A percentile compares a stretch with the other conserved stretches of the same genome.
phyloP scores from a whole-genome alignment of 2,329 filamentous ascomycete genomes.

The Chrysosporium queenslandicum region DNA sequence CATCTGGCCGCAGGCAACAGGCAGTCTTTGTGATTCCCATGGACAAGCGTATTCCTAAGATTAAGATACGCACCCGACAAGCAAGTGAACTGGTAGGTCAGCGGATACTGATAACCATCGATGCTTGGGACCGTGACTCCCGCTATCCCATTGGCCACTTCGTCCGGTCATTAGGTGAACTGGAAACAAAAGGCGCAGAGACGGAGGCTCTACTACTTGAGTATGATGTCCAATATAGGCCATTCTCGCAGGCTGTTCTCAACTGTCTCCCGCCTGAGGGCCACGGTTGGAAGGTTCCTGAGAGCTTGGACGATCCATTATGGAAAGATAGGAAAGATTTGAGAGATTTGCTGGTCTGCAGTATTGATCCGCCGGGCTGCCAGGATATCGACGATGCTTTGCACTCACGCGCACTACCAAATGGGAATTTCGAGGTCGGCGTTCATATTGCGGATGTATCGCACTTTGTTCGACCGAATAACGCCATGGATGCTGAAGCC shows the following conservation, averaged over 20 bases:
- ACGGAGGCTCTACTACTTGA: conserved; percentile 90
- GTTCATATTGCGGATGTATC: conserved; percentile 99
- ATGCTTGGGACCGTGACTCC: conserved; percentile 89
- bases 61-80: conserved; percentile 82
- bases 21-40: conserved; percentile 93
- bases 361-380: conserved; percentile 90
- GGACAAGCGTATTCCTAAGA: conserved; percentile 97
- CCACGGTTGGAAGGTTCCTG: conserved; percentile 85
- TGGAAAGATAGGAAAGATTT: conserved; percentile 82
- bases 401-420: conserved; percentile 72
- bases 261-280: conserved; percentile 88
- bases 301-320: conserved; percentile 66
- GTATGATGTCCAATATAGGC: conserved; percentile 94
- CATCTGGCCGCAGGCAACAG: conserved; percentile 74
- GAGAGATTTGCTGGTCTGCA: conserved; percentile 79
- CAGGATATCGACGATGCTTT: conserved; percentile 98
- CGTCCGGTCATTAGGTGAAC: conserved; percentile 78
- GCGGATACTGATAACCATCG: conserved; percentile 83
- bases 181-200: conserved; percentile 95
- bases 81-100: conserved; percentile 82
- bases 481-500: conserved; percentile 92
- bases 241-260: conserved; percentile 89
- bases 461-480: conserved; percentile 94
- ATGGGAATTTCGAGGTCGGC: conserved; percentile 91
- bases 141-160: conserved; percentile 90